Conservation (phyloP, 305 asterid species). For the Solanum hybrid region DNA sequence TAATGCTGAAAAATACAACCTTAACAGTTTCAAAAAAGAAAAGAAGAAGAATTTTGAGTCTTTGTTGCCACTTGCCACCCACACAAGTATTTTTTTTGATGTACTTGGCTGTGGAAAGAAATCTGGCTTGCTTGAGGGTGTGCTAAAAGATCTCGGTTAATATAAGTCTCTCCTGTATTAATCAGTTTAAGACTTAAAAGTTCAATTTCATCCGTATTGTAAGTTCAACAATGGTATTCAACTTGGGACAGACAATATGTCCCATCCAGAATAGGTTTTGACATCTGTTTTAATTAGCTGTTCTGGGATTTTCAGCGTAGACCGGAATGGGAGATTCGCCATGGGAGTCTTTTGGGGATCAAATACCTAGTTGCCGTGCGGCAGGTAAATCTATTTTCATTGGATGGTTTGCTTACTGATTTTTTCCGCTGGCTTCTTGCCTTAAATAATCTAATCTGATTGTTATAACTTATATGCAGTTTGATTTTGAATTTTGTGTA, state of each 20-base stretch:
- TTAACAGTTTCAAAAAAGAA: too few species aligned
- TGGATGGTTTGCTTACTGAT: neutral
- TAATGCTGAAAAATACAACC: too few species aligned
- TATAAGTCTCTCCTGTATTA: neutral
- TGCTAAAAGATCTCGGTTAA: neutral
- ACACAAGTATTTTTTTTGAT: neutral
- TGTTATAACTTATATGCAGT: neutral
- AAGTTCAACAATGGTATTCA: neutral
- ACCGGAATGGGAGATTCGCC: constrained; percentile 99
- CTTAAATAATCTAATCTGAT: neutral
- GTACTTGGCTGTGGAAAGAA: neutral
- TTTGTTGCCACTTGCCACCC: neutral
- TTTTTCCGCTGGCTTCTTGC: neutral
- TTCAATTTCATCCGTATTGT: neutral
- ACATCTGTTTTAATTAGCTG: constrained; percentile 41
- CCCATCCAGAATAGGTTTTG: neutral
- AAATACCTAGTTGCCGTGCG: constrained; percentile 95
- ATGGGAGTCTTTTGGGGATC: constrained; percentile 96
- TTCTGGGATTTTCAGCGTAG: constrained; percentile 81
- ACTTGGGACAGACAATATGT: neutral
- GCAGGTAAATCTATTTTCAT: constrained; percentile 44
- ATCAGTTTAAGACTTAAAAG: neutral
- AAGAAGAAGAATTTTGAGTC: neutral
- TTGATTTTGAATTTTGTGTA: neutral
- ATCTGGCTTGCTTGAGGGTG: neutral